Base-by-base conservation (phyloP, 176 grass and related monocot species). In the Calamus simplicifolius region DNA sequence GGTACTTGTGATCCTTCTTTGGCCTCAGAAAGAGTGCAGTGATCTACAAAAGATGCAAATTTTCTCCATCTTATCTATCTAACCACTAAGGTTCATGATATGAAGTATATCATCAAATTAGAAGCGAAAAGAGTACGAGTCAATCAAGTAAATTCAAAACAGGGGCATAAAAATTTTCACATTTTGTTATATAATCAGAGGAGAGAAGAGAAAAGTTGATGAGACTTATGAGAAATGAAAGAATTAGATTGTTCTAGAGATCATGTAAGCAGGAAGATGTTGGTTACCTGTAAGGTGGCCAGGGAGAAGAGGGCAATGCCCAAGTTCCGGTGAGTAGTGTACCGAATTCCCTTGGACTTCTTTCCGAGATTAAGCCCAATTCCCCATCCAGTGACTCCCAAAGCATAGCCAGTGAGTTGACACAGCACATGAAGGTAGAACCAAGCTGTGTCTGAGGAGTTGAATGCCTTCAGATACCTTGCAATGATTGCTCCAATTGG, bases 371-470 rank as follows among this genome's bases (percentile, higher is more conserved):
- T 82, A 56, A 95, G 80, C 0, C 89, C 89, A 2, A 81, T 82
- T 3, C 75, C 89, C 89, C 89, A 95, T 50, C 89, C 89, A n/a
- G 89, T 83, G 1, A 88, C 89, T 18, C 89, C 89, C 15, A 95
- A 56, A 2, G n/a, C 79, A 4, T 95, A 95, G 0, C 85, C 89
- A 0, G 80, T 52, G 49, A 82, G 49, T 67, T 95, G 89, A 67
- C 89, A 95, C 35, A 81, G 49, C 2, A 85, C 81, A 30, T 95
- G 89, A 38, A 95, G 78, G 59, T 95, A 95, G 64, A 95, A 95
- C 89, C 89, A 95, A 1, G 89, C 75, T 0, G 89, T 81, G 48
- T 88, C 89, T 0, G 77, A 80, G 3, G 70, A 86, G 21, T 85
- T 78, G 69, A 95, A 95, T 38, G 76, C 82, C 75, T 73, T 85